Base-by-base conservation (phyloP, 192 early-diverging fungal genomes). In the Coemansia sp. region DNA sequence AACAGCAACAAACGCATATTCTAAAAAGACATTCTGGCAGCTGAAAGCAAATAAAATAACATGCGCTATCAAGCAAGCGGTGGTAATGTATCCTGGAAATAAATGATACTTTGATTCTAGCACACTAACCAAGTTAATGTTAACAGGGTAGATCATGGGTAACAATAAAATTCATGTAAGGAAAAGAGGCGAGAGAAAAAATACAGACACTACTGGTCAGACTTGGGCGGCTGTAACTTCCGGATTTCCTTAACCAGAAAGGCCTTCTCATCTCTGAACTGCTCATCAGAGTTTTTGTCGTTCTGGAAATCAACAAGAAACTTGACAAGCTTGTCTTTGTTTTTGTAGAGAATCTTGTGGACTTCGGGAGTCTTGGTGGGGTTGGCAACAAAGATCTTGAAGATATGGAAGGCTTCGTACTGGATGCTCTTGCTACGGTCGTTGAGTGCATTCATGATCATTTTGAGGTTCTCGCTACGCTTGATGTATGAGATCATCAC, bases 381-480 rank as follows among this genome's bases (percentile, higher is more conserved):
- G 65, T 98, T 99, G 54, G 97, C 97, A 2, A 98, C 95, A 86
- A 99, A 99, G 39, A 97, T 92, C 88, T 99, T 99, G 85, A 98
- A 99, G 29, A 98, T 95, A 84, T 99, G 97, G 86, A 99, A 99
- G 0, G 97, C 97, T 80, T 99, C 97, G 82, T 97, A 98, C 83
- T 98, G 97, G 67, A 99, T 99, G 73, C 97, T 99, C 71, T 93
- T 88, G 76, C 94, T 96, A 72, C 87, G 91, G 78, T 98, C 95
- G 59, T 93, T 87, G 56, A 99, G 82, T 59, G 96, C 80, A 64
- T 92, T 97, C 97, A 99, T 99, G 88, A 98, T 94, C 68, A 97
- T 86, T 82, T 97, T 97, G 59, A 99, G 82, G 70, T 99, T 98
- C 50, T 91, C 93, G 62, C 92, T 87, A 61, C 86, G 90, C 68